Evolutionary conservation across 2,329 filamentous ascomycete genomes (phyloP), one percentile per base, ranked within the genome.

Genomic region (Botrytis paeoniae): DNA sequence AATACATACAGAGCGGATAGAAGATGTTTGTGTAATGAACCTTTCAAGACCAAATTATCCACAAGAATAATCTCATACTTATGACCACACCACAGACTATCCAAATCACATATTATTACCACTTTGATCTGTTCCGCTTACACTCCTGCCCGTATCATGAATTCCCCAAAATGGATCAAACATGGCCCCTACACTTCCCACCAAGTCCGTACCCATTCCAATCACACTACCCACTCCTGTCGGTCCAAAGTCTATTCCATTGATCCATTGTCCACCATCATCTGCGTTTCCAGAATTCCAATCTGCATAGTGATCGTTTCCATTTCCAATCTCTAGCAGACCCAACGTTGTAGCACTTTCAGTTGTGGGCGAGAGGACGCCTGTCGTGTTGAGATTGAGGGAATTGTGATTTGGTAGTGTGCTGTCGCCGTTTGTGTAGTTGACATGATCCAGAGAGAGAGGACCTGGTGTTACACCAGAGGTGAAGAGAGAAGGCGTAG

Each of bases 101-200:
- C 1, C 16, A 5, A 57, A 32, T 41, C 54, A 68, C 8, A 68
- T 57, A 68, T 4, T 41, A 41, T 35, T 37, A 57, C 48, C 45
- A 29, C 35, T 18, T 10, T 51, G 41, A 51, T 70, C 57, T 10
- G 57, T 51, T 48, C 39, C 54, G 25, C 39, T 35, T n/a, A 29
- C 20, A 69, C 12, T 35, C 14, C 37, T 14, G 6, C n/a, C 20
- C 12, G 51, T 9, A 45, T 60, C 54, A 69, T 61, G 51, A 18
- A 59, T 60, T 4, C 54, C 66, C 66, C 66, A 69, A 20, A 61
- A 69, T 0, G 66, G 66, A 35, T 61, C 66, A 61, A 69, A 68
- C 65, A 68, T 68, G 1, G 48, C 65, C 5, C 65, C 65, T 1
- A 68, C n/a, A 32, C 41, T 69, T 29, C 66, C 66, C 16, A 69